A percentile compares a stretch with the other conserved stretches of the same genome.
phyloP scores from a whole-genome alignment of 2,329 filamentous ascomycete genomes.

The Fusarium clavum region DNA sequence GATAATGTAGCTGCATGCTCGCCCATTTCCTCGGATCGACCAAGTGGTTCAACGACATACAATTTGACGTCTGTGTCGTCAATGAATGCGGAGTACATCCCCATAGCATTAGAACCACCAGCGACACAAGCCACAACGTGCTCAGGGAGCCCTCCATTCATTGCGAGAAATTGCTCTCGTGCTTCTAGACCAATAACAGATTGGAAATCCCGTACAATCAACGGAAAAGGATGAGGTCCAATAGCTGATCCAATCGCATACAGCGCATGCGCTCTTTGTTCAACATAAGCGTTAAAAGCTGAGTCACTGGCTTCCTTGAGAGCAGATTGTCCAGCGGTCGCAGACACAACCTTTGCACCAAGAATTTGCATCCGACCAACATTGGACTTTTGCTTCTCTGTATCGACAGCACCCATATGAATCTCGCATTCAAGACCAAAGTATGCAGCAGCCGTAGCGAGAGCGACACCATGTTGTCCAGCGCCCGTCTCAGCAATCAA shows the following conservation, averaged over 20 bases:
- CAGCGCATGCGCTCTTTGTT: background rate
- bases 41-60: background rate
- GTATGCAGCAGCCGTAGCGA: conserved; percentile 11
- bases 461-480: conserved; percentile 15
- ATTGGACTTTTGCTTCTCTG: conserved; percentile 10
- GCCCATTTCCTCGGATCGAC: background rate
- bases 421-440: conserved; percentile 13
- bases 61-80: background rate
- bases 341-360: background rate
- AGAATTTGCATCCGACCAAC: conserved; percentile 16
- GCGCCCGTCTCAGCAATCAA: conserved; percentile 17
- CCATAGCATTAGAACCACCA: conserved; percentile 12
- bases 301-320: conserved; percentile 19
- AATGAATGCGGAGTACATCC: conserved; percentile 8
- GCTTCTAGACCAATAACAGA: conserved; percentile 13
- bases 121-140: conserved; percentile 18
- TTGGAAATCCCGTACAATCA: conserved; percentile 19
- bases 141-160: background rate
- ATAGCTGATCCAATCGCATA: conserved; percentile 15
- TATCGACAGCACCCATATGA: conserved; percentile 11
- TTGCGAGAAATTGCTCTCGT: background rate
- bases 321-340: conserved; percentile 9
- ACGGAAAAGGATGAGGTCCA: conserved; percentile 10
- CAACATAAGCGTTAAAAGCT: background rate
- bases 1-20: conserved; percentile 16